Evolutionary conservation across 2,329 filamentous ascomycete genomes (phyloP).

Genomic region (Ophiostoma sp.): DNA sequence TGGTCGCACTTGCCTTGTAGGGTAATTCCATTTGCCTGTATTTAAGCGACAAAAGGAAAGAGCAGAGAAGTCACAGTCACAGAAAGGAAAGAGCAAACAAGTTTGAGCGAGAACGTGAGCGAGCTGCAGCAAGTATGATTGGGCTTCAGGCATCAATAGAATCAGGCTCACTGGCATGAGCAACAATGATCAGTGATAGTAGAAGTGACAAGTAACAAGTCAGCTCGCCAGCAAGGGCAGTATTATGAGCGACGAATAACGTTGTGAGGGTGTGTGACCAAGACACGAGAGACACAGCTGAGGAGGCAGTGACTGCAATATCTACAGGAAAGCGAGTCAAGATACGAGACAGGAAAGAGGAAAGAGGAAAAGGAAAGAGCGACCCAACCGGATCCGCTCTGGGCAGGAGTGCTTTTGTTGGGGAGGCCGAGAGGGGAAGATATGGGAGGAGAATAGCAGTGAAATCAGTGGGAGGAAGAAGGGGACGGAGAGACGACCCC

Average conservation of each 20-base stretch:
- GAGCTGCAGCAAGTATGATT: background rate
- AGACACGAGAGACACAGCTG: background rate
- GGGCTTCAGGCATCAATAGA: background rate
- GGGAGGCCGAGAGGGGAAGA: background rate
- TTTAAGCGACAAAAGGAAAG: background rate
- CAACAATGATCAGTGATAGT: background rate
- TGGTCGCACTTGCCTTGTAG: constrained; percentile 10
- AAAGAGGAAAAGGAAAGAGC: background rate
- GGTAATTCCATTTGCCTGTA: background rate
- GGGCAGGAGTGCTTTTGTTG: constrained; percentile 11
- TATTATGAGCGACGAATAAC: constrained; percentile 2
- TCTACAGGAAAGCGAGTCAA: background rate
- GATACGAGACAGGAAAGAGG: background rate
- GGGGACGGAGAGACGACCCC: background rate
- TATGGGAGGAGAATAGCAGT: background rate
- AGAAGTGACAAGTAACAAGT: background rate
- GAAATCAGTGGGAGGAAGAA: background rate
- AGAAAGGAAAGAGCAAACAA: background rate
- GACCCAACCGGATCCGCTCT: constrained; percentile 11
- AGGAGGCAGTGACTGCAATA: no score
- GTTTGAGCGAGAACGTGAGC: constrained; percentile 1
- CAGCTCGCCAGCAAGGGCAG: background rate
- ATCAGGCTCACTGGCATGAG: background rate
- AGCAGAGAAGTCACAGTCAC: background rate
- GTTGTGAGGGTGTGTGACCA: background rate